Percentiles rank a stretch among this genome's conserved stretches.
phyloP scores from a whole-genome alignment of 495 filamentous ascomycete species.

The Bathelium albidoporum region DNA sequence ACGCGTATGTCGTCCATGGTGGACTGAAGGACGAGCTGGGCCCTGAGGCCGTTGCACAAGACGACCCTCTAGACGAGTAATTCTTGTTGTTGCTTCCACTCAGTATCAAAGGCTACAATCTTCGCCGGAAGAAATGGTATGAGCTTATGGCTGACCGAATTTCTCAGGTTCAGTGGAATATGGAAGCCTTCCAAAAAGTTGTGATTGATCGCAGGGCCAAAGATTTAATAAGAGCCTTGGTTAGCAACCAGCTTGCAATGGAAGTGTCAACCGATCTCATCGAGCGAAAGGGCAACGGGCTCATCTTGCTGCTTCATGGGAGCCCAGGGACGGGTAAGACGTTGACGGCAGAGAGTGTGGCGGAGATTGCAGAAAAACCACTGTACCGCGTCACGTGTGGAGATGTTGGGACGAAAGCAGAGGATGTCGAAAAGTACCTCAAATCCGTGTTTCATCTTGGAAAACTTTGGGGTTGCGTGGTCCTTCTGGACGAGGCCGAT shows the following conservation, averaged over 20 bases:
- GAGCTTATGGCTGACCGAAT: not conserved
- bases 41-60: not conserved
- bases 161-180: constrained; percentile 33
- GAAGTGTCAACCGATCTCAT: constrained; percentile 14
- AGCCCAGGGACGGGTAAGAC: constrained; percentile 51
- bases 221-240: constrained; percentile 43
- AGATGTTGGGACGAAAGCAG: constrained; percentile 48
- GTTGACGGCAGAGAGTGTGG: constrained; percentile 44
- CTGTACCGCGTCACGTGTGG: constrained; percentile 46
- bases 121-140: not conserved
- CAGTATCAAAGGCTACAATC: not conserved
- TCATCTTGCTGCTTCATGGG: constrained; percentile 51
- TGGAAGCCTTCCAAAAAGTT: constrained; percentile 44
- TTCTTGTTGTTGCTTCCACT: constrained; percentile 1
- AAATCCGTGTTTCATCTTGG: constrained; percentile 59
- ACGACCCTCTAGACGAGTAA: not conserved
- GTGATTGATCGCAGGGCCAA: constrained; percentile 44
- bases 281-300: constrained; percentile 28
- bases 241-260: constrained; percentile 31
- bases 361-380: constrained; percentile 43
- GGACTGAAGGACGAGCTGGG: not conserved
- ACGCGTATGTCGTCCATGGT: not conserved
- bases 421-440: constrained; percentile 62
- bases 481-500: constrained; percentile 36
- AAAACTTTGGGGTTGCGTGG: constrained; percentile 65